A percentile compares a stretch with the other conserved stretches of the same genome.
Conservation (phyloP, 2,329 filamentous ascomycete species). For the Sclerotinia minor region DNA sequence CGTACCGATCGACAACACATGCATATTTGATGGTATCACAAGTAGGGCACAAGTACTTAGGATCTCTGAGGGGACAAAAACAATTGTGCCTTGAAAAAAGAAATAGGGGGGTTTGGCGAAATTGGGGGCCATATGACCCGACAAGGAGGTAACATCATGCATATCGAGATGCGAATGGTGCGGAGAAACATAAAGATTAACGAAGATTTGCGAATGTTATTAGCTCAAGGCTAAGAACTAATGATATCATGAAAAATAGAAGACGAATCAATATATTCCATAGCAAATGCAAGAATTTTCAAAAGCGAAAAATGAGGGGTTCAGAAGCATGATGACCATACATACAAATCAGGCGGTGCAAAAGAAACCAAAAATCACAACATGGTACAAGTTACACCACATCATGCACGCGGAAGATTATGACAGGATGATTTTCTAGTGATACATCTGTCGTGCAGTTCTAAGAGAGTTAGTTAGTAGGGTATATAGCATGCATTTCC, state of each 20-base stretch:
- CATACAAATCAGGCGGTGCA: conserved; percentile 2
- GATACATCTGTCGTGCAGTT: conserved; percentile 14
- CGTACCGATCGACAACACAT: conserved; percentile 69
- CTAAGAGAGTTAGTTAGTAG: conserved; percentile 13
- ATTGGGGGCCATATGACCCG: not conserved
- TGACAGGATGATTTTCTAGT: conserved; percentile 1
- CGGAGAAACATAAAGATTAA: not conserved
- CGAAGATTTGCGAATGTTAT: conserved; percentile 15
- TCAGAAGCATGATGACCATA: not conserved
- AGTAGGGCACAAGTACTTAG: conserved; percentile 40
- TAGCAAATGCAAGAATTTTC: not conserved
- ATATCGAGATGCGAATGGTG: conserved; percentile 1
- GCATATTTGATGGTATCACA: conserved; percentile 67
- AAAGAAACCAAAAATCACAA: not conserved
- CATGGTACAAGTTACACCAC: not conserved
- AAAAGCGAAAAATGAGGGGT: not conserved
- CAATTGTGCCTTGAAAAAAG: conserved; percentile 3
- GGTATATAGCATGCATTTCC: not conserved
- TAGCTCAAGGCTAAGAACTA: not conserved
- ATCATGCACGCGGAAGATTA: conserved; percentile 3
- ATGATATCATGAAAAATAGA: conserved; percentile 2
- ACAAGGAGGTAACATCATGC: not conserved
- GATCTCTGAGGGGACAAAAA: conserved; percentile 30
- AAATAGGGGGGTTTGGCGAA: conserved; percentile 13
- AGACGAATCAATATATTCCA: not conserved